Base-by-base conservation (phyloP, 2,329 filamentous ascomycete species). In the Neonectria punicea region DNA sequence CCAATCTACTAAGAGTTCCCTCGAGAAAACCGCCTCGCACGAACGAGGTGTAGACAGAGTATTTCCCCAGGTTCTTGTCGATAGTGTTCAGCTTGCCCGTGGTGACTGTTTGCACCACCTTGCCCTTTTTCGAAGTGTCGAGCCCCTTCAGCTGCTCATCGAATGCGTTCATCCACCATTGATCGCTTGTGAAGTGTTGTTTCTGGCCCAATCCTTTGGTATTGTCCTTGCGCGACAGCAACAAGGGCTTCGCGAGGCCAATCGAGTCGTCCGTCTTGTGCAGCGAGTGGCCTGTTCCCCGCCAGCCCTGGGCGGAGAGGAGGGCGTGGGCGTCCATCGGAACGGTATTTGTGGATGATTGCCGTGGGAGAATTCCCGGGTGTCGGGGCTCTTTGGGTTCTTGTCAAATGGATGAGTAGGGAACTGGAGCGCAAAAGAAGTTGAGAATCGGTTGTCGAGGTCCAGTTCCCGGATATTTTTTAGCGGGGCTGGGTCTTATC, bases 151-250 rank as follows among this genome's bases (percentile, higher is more conserved):
- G 83, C 61, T 94, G 94, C 77, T 94, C 90, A 80, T 98, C 95
- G 72, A 97, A 98, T 11, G 96, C 96, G 63, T 93, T 91, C 80
- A 97, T 86, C 96, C 96, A 99, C 96, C 96, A 99, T 78, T 97
- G 94, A 76, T 98, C 95, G 72, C 85, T 87, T 22, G 86, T 87
- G 67, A 85, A 85, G 67, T 89, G 86, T 63, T 85, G 84, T 78
- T 93, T 93, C 76, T 92, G 90, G 59, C 95, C 95, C 5, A 98
- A 84, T 25, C 95, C 95, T 58, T 92, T 85, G 30, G 87, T 91
- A 78, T 97, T 92, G 73, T 90, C 86, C 80, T 97, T 97, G 73
- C 92, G 91, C 64, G 92, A 90, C 61, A 97, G 87, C 41, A 97
- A 89, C 30, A 98, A 86, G 5, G 95, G 95, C 72, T 92, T 92